A percentile compares a stretch with the other conserved stretches of the same genome.
Conservation (phyloP, 23 red algal species). For the Gracilaria domingensis region DNA sequence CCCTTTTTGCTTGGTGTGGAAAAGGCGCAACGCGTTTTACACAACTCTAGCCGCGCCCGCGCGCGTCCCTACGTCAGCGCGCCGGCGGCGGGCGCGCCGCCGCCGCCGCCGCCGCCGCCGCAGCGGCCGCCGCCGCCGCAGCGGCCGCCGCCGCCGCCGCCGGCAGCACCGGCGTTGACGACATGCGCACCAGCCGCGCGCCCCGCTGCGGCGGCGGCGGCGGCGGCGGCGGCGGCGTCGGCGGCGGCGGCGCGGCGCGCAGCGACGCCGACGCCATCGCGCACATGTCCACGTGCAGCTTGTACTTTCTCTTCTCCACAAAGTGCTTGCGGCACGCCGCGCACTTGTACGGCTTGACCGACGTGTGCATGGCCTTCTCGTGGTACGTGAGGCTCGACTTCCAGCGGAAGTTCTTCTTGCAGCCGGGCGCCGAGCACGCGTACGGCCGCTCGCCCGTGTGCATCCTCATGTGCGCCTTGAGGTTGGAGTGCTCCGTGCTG, state of each 20-base stretch:
- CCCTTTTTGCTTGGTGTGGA: no score
- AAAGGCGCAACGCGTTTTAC: no score
- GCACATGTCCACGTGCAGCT: constrained; percentile 49
- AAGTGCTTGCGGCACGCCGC: constrained; percentile 49
- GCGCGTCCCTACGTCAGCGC: no score
- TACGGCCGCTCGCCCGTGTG: constrained; percentile 81
- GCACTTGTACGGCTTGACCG: constrained; percentile 51
- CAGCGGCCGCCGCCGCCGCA: neutral
- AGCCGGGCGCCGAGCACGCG: constrained; percentile 56
- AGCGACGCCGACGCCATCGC: neutral
- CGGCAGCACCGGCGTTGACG: neutral
- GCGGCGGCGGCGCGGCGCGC: neutral
- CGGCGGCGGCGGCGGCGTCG: neutral
- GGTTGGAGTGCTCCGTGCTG: constrained; percentile 64
- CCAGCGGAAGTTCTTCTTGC: constrained; percentile 77
- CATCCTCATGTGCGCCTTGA: constrained; percentile 77
- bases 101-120: neutral
- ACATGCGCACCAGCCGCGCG: neutral
- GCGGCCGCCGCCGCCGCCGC: constrained; percentile 3
- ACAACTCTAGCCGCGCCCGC: no score
- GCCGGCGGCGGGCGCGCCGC: neutral
- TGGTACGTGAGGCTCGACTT: constrained; percentile 74
- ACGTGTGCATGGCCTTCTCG: constrained; percentile 55
- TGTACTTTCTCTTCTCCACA: constrained; percentile 69
- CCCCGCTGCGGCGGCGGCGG: neutral